Evolutionary conservation across 2,329 filamentous ascomycete species (phyloP), one percentile per base, ranked within the genome.

Genomic region (Talaromyces marneffei): DNA sequence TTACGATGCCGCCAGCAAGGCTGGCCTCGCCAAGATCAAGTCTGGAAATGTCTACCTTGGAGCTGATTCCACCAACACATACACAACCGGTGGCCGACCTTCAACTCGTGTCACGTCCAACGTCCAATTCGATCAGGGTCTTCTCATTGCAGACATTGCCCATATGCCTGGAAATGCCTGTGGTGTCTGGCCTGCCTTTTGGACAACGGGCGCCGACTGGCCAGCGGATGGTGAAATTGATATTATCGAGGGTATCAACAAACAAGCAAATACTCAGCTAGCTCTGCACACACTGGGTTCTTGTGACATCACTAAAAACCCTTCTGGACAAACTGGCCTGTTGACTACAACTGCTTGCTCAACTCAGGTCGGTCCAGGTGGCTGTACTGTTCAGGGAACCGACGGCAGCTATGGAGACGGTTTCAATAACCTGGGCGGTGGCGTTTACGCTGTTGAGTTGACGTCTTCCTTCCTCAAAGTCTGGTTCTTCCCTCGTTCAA

Each of bases 241-340:
- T 66, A 78, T 83, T 53, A 79, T 82, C 64, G 81, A 83, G 65
- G 79, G 78, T 6, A 79, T 83, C 62, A 82, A 83, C 65, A 63
- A 73, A 52, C 72, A 78, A 60, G 66, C 72, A 25, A 71, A 68
- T 55, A 78, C 77, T 59, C 69, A 75, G 42, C 81, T 82, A 66
- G 80, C 79, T 12, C 71, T 83, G 48, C 81, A 83, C 64, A 83
- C 81, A 0, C 69, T 72, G 9, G 70, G 72, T 3, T 75, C 74
- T 6, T 81, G 81, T 66, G 73, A 69, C 8, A 73, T 82, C 63
- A 29, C 42, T 12, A 66, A 67, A 4, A 66, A 66, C 4, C 72
- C 79, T 59, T 72, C 75, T 29, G 75, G 75, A 6, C 83, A 84
- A 68, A 76, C 77, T 4, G 84, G 85, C 25, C 72, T 69, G 2